Evolutionary conservation across 73 alveolate species (phyloP).

Genomic region (Uronychia setigera): DNA sequence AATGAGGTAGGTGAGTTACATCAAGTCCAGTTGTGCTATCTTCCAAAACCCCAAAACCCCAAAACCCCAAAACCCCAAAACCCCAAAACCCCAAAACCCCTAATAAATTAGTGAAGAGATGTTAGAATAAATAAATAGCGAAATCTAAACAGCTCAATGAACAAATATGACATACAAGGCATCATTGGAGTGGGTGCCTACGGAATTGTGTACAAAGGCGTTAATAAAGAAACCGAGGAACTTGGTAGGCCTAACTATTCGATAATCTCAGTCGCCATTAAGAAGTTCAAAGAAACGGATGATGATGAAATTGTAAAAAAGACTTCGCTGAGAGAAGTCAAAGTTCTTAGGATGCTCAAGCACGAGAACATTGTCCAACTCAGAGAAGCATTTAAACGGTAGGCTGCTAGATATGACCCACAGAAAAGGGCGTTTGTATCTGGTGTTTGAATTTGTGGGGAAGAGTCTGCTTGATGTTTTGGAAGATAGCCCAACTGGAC

Average conservation of each 20-base stretch:
- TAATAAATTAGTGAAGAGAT: no score
- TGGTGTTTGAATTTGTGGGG: constrained; percentile 95
- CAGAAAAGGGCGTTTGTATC: constrained; percentile 86
- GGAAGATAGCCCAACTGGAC: constrained; percentile 88
- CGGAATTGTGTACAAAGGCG: constrained; percentile 75
- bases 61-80: no score
- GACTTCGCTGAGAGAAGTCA: constrained; percentile 90
- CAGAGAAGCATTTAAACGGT: constrained; percentile 90
- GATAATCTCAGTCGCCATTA: constrained; percentile 91
- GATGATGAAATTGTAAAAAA: constrained; percentile 93
- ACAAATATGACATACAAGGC: constrained; percentile 78
- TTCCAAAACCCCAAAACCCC: no score
- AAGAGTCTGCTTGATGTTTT: constrained; percentile 91
- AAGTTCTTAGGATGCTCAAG: constrained; percentile 86
- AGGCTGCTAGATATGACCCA: constrained; percentile 6
- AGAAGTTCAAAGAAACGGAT: constrained; percentile 89
- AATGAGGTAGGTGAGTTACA: no score
- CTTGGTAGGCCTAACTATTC: constrained; percentile 14
- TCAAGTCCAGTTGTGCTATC: no score
- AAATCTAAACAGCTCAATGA: constrained; percentile 42
- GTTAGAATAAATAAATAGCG: no score
- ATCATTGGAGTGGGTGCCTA: constrained; percentile 85
- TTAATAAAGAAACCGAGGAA: constrained; percentile 69
- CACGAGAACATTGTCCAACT: constrained; percentile 88
- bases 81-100: no score